Base-by-base conservation (phyloP, 2,329 filamentous ascomycete species). In the Ceratocystis eucalypticola region DNA sequence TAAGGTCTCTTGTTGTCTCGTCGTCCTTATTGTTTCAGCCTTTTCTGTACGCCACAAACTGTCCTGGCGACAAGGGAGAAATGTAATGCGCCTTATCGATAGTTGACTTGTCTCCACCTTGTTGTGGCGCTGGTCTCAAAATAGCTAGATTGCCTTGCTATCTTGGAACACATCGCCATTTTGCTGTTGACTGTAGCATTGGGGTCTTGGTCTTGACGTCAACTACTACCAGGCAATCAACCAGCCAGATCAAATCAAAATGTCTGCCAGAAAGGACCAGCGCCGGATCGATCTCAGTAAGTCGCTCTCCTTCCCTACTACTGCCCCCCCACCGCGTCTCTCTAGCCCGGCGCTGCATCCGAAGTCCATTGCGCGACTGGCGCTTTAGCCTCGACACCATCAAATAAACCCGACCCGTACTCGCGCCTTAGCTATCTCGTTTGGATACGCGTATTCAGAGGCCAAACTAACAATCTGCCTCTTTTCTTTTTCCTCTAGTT, bases 211-310 rank as follows among this genome's bases (percentile, higher is more conserved):
- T 62, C 15, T 46, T 62, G 61, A 62, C 61, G 61, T 17, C 17
- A 46, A 46, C 17, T 28, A 63, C 46, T 30, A 57, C 25, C 30
- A 22, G 20, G 20, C 62, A 53, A 44, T 28, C 64, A 37, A 50
- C 61, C 41, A 53, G 50, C 10, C 15, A 61, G 22, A 63, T 33
- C 28, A 57, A 22, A 28, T 12, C 68, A 70, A 57, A 65, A 89
- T 90, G 86, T 78, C 86, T 64, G 79, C 82, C 66, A 87, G 84
- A 75, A 89, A 89, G 76, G 88, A 91, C 74, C 88, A 90, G 86
- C 84, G 88, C 69, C 81, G 88, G 72, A 76, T 80, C 68, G 88
- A 92, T 75, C 80, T 92, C 70, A 83, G 88, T 91, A 81, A 71
- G 83, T 33, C 33, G 50, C 10, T 3, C 50, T 1, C 20, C 5